phyloP scores from a whole-genome alignment of 2,329 filamentous ascomycete genomes.

The Arthrobotrys iridis region DNA sequence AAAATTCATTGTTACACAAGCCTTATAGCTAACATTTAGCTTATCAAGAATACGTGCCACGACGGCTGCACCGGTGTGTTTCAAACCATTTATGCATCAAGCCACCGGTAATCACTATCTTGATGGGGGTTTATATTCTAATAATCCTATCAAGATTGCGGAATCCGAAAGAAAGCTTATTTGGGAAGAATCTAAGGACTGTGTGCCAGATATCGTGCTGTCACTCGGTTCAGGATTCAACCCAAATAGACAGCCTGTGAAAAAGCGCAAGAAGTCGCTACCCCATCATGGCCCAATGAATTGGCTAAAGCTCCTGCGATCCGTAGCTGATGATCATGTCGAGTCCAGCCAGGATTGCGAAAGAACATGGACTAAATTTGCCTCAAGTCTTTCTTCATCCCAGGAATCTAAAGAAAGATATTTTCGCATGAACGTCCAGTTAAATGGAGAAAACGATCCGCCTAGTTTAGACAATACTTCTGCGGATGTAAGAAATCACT shows the following conservation, averaged over 20 bases:
- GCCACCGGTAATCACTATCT: conserved; percentile 64
- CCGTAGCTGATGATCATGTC: not conserved
- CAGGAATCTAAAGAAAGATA: not conserved
- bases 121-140: conserved; percentile 66
- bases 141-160: conserved; percentile 67
- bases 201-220: conserved; percentile 59
- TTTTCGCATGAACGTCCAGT: not conserved
- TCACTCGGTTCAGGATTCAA: conserved; percentile 41
- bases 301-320: not conserved
- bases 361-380: not conserved
- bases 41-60: conserved; percentile 63
- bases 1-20: not conserved
- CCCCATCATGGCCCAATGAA: not conserved
- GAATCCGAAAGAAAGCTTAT: conserved; percentile 64
- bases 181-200: conserved; percentile 57
- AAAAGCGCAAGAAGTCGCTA: not conserved
- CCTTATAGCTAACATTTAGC: not conserved
- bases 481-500: not conserved
- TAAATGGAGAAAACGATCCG: not conserved
- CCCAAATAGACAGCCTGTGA: not conserved
- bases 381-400: not conserved
- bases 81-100: conserved; percentile 66
- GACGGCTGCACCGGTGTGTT: conserved; percentile 65
- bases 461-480: not conserved
- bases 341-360: not conserved